These are phyloP conservation scores for Phyllostachys edulis DNA, from an alignment of 176 grass and related monocot genomes.

Conservation along the genomic window DNA sequence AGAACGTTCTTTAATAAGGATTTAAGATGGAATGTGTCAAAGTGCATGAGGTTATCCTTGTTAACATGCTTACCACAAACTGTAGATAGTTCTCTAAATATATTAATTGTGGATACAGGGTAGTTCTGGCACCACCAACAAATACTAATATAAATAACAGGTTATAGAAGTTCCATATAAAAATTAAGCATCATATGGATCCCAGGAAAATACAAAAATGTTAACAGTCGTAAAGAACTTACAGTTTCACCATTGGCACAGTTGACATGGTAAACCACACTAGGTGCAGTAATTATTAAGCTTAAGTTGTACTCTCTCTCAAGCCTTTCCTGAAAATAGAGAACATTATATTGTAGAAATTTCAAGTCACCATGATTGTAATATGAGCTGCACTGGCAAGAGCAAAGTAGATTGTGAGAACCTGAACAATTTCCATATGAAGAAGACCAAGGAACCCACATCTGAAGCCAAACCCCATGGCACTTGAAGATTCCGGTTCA, in stretches of 20 bases:
- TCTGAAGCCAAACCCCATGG: conserved; percentile 97
- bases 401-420: conserved; percentile 35
- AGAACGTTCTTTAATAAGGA: background rate
- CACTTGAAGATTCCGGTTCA: conserved; percentile 91
- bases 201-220: background rate
- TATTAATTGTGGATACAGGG: background rate
- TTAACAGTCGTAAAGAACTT: conserved; percentile 35
- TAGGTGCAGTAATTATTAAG: conserved; percentile 96
- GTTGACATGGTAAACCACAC: conserved; percentile 92
- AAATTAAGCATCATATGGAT: background rate
- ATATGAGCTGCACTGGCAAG: conserved; percentile 38
- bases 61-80: background rate
- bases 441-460: conserved; percentile 96
- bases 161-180: conserved; percentile 1
- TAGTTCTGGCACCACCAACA: conserved; percentile 7
- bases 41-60: background rate
- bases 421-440: conserved; percentile 99
- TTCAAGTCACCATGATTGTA: conserved; percentile 11
- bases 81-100: background rate
- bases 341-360: conserved; percentile 32
- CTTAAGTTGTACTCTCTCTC: conserved; percentile 96
- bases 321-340: conserved; percentile 89
- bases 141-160: conserved; percentile 1
- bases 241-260: conserved; percentile 76
- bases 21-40: conserved; percentile 1